Evolutionary conservation across 352 stramenopile genomes (phyloP).

Genomic region (Lagenidium sp.): DNA sequence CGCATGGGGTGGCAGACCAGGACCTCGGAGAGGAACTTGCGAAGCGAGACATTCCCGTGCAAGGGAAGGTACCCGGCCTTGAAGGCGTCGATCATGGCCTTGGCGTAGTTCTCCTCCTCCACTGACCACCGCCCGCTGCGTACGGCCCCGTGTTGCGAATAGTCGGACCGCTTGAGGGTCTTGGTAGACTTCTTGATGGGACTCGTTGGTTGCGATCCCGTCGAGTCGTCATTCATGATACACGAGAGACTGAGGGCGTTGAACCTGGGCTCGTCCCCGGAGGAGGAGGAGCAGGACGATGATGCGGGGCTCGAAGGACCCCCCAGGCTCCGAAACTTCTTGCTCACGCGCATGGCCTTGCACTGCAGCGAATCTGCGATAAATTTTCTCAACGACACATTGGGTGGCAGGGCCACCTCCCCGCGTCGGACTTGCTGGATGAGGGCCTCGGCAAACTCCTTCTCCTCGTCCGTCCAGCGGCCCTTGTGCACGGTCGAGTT

Average conservation of each 20-base stretch:
- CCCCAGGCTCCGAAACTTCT: slow-evolving; percentile 46
- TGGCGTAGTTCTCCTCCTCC: slow-evolving; percentile 70
- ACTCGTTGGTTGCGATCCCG: slow-evolving; percentile 4
- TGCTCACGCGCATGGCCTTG: slow-evolving; percentile 57
- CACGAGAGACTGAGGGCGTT: slow-evolving; percentile 57
- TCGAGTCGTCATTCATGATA: slow-evolving; percentile 66
- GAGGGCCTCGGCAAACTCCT: slow-evolving; percentile 41
- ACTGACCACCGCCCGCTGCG: slow-evolving; percentile 60
- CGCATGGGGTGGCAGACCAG: slow-evolving; percentile 86
- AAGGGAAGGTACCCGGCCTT: slow-evolving; percentile 60
- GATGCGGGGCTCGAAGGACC: too few species aligned
- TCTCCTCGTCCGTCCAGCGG: slow-evolving; percentile 44
- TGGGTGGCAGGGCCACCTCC: slow-evolving; percentile 30
- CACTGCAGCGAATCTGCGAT: slow-evolving; percentile 45
- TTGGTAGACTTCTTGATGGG: slow-evolving; percentile 30
- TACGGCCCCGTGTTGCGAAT: slow-evolving; percentile 65
- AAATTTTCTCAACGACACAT: slow-evolving; percentile 48
- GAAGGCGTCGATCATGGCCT: slow-evolving; percentile 78
- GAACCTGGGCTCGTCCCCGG: slow-evolving; percentile 21
- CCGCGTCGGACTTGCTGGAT: slow-evolving; percentile 42
- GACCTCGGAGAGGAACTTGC: slow-evolving; percentile 82
- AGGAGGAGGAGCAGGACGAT: too few species aligned
- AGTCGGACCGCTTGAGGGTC: slow-evolving; percentile 69
- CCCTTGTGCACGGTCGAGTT: slow-evolving; percentile 32
- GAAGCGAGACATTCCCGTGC: slow-evolving; percentile 74